Base-by-base conservation (phyloP, 164 flowering plant species). In the Nymphaea thermarum region DNA sequence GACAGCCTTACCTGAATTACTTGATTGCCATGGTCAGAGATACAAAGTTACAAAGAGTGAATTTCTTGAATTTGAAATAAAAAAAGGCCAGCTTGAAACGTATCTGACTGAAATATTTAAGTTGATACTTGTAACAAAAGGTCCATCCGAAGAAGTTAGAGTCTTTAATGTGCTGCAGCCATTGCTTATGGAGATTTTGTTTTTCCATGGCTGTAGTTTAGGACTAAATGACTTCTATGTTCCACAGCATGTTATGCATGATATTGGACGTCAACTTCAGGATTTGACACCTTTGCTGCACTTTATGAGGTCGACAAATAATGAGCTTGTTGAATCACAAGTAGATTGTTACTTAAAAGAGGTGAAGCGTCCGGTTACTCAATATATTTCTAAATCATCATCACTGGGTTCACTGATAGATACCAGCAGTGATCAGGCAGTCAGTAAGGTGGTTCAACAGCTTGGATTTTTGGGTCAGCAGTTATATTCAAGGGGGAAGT, bases 391-490 rank as follows among this genome's bases (percentile, higher is more conserved):
- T 3, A 79, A 77, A 43, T 78, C 79, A 14, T 85, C 96, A 65
- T 71, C 83, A 44, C 64, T 89, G 65, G 96, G 96, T 4, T 55
- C 70, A 71, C 62, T 93, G 44, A 84, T 93, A 36, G 97, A 91
- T 70, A 74, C 85, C 5, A 87, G 80, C 70, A 88, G 96, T 80
- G 89, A 87, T 43, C 86, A 96, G 16, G 79, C 91, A 15, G 65
- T 85, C 5, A 79, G 55, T 36, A 91, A 89, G 77, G 78, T 91
- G 0, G 87, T 88, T 67, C 91, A 91, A 65, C 97, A 93, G 66
- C 72, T 86, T 71, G 98, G 96, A 1, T 91, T 91, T 74, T 70
- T 93, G 65, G 98, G 98, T 0, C 67, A 76, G 71, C 97, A 93
- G 62, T 76, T 93, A 65, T 82, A 82, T 53, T 82, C 82, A 41